Base-by-base conservation (phyloP, 345 rosid genomes). In the Lagerstroemia speciosa region DNA sequence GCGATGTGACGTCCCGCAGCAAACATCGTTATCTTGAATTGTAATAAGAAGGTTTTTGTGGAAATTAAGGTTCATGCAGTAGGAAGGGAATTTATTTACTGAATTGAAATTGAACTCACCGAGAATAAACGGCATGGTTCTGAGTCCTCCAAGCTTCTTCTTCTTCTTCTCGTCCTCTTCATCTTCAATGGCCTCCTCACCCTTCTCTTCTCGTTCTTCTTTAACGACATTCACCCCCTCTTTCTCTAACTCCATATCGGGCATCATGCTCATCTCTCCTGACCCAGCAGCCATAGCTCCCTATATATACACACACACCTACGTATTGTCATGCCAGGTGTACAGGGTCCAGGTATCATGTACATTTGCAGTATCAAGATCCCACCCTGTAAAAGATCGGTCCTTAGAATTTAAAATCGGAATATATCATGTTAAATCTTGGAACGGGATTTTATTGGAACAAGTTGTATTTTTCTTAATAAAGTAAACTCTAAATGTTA, bases 71-170 rank as follows among this genome's bases (percentile, higher is more conserved):
- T n/a, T n/a, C n/a, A 48, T 71, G 22, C 6, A 5, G 12, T 30
- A 32, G 14, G 45, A 52, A 62, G 4, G 57, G 45, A 45, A 29
- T n/a, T n/a, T 40, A 34, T 32, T 14, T 6, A 71, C 6, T 38
- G 27, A 26, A 22, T 16, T 8, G 31, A 7, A 31, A 24, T 34
- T 20, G 33, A 45, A 72, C 77, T 75, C 17, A 82, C 89, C 83
- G 26, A 85, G 83, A 27, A 85, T 80, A 75, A 82, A 85, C 7
- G 89, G 86, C 83, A 85, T 75, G 45, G 89, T 79, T 71, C 46
- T 72, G 66, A 82, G 27, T 34, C 89, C 89, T 63, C 89, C 89
- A 22, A 72, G 80, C 75, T 82, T 69, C 71, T 66, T 75, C 45
- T 55, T 50, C 71, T 48, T n/a, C n/a, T n/a, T n/a, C n/a, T 43